phyloP scores from a whole-genome alignment of 2,329 filamentous ascomycete species.

The Chalara sp. region DNA sequence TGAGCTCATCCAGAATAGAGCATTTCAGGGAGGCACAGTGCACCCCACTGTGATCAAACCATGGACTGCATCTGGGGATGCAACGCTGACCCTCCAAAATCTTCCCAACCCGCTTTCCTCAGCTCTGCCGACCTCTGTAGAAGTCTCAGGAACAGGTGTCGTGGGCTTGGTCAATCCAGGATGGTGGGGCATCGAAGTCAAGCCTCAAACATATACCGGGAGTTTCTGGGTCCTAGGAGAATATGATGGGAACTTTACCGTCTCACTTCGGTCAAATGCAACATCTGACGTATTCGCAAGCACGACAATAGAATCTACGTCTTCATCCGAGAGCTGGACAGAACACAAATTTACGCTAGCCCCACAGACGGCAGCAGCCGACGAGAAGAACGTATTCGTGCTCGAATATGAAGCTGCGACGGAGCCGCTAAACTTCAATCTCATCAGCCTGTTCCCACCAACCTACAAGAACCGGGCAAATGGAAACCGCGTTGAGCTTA shows the following conservation, averaged over 20 bases:
- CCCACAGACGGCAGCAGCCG: conserved; percentile 9
- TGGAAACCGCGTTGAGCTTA: conserved; percentile 49
- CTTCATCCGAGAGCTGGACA: conserved; percentile 14
- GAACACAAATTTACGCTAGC: conserved; percentile 5
- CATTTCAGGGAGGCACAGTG: conserved; percentile 49
- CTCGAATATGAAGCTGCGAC: conserved; percentile 43
- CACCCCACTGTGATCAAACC: conserved; percentile 41
- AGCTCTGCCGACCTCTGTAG: conserved; percentile 19
- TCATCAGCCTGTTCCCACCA: conserved; percentile 53
- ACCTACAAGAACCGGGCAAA: conserved; percentile 51
- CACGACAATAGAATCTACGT: conserved; percentile 11
- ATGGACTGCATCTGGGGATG: conserved; percentile 17
- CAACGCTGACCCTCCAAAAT: conserved; percentile 26
- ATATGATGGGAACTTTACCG: conserved; percentile 6
- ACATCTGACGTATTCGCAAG: conserved; percentile 15
- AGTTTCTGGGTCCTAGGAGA: conserved; percentile 19
- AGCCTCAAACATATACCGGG: conserved; percentile 20
- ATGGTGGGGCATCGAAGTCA: conserved; percentile 45
- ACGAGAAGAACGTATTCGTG: conserved; percentile 46
- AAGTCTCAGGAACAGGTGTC: conserved; percentile 7
- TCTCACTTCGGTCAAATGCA: conserved; percentile 11
- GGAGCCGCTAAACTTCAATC: conserved; percentile 44
- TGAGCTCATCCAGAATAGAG: conserved; percentile 63
- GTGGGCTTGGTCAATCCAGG: conserved; percentile 45
- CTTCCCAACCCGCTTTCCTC: conserved; percentile 18